Conservation (phyloP, 345 rosid genomes). For the Syzygium aromaticum region DNA sequence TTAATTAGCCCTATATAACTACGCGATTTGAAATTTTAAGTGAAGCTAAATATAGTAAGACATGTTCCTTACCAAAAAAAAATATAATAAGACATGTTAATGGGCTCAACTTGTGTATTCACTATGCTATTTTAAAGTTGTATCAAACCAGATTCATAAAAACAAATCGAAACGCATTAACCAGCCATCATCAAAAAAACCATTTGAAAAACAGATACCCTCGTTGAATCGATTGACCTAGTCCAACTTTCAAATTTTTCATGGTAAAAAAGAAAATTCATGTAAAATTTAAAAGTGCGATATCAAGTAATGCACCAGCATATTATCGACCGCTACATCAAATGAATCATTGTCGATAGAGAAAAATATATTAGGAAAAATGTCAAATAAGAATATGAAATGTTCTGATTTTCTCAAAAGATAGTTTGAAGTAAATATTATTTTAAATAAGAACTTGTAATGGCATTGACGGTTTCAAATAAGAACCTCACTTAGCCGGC, state of each 20-base stretch:
- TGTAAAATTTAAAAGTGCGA: background rate
- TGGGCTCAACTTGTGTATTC: background rate
- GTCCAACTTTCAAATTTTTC: background rate
- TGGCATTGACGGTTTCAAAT: background rate
- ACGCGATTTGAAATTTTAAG: background rate
- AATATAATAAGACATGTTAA: background rate
- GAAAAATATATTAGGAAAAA: too few species aligned
- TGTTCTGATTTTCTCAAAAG: background rate
- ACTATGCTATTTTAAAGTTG: background rate
- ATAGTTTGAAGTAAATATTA: background rate
- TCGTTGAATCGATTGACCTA: background rate
- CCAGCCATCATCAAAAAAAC: background rate
- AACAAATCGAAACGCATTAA: background rate
- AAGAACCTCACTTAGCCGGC: background rate
- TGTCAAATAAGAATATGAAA: too few species aligned
- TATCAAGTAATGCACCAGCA: rapidly evolving
- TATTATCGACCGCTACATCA: background rate
- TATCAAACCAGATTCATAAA: background rate
- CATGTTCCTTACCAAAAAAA: too few species aligned
- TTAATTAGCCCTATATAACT: background rate
- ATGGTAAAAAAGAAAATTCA: rapidly evolving
- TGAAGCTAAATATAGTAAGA: background rate
- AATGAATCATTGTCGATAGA: background rate
- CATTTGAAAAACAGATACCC: background rate
- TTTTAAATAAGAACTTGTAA: background rate